These are phyloP conservation scores for Neonectria hederae DNA, from an alignment of 2,329 filamentous ascomycete genomes.

Conservation along the genomic window DNA sequence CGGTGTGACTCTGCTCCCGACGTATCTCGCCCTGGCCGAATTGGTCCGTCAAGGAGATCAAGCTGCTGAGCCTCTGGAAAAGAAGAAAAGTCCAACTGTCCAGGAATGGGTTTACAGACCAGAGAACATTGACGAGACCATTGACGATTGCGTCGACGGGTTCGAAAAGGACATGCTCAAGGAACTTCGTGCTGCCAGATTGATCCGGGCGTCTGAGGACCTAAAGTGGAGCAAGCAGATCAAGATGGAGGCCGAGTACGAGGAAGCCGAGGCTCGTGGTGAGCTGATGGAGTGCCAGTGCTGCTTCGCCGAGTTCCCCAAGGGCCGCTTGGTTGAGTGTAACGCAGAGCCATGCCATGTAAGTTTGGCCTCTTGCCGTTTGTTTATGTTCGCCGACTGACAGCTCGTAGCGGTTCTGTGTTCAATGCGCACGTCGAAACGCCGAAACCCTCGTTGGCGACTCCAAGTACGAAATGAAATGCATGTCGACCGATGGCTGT, in stretches of 20 bases:
- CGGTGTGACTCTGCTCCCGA: conserved; percentile 27
- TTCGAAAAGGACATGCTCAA: conserved; percentile 23
- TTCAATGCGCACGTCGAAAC: conserved; percentile 69
- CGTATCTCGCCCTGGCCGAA: conserved; percentile 29
- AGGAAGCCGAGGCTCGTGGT: conserved; percentile 56
- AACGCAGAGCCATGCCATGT: conserved; percentile 64
- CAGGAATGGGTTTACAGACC: conserved; percentile 9
- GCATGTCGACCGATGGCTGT: conserved; percentile 77
- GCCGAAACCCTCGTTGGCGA: conserved; percentile 76
- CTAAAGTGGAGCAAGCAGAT: conserved; percentile 45
- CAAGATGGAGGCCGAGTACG: conserved; percentile 50
- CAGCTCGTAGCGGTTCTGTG: conserved; percentile 69
- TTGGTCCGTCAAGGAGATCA: not conserved
- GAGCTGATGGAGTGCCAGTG: conserved; percentile 74
- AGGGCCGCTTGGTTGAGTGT: conserved; percentile 76
- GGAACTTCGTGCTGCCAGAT: conserved; percentile 37
- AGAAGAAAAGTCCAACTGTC: conserved; percentile 24
- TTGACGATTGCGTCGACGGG: not conserved
- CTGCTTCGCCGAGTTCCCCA: conserved; percentile 73
- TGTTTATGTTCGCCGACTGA: conserved; percentile 19
- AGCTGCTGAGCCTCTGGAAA: conserved; percentile 1
- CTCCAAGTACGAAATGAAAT: conserved; percentile 73
- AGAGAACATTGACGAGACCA: conserved; percentile 17
- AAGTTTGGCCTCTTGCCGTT: conserved; percentile 25
- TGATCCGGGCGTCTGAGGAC: conserved; percentile 6